Evolutionary conservation across 768 basidiomycete genomes (phyloP).

Genomic region (Auricularia sp.): DNA sequence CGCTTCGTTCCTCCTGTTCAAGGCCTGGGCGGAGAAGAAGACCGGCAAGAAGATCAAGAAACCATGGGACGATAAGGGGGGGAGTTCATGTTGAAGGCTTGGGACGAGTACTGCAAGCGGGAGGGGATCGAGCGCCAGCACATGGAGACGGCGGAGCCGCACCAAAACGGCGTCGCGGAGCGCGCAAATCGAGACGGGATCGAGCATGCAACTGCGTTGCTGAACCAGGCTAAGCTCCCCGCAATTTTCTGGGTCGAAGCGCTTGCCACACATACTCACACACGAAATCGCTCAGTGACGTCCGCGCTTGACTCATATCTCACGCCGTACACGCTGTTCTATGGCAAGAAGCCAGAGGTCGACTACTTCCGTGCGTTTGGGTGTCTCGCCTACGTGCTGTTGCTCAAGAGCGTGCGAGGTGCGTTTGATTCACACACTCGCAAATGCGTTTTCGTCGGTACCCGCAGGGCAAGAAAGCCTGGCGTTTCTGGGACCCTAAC

Average conservation of each 20-base stretch:
- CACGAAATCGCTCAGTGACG: not conserved
- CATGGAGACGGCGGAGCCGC: not conserved
- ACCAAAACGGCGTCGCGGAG: slow-evolving; percentile 4
- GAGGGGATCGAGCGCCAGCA: not conserved
- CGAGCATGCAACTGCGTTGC: not conserved
- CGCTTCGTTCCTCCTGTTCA: not conserved
- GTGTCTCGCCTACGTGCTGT: slow-evolving; percentile 12
- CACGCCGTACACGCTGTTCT: slow-evolving; percentile 18
- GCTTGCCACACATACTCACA: not conserved
- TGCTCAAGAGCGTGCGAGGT: slow-evolving; percentile 7
- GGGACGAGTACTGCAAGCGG: not conserved
- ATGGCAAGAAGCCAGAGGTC: slow-evolving; percentile 1
- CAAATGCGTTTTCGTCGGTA: slow-evolving; percentile 33
- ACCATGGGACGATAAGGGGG: slow-evolving; percentile 1
- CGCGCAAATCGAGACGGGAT: not conserved
- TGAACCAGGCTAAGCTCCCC: not conserved
- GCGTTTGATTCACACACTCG: slow-evolving; percentile 20
- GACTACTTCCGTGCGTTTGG: slow-evolving; percentile 17
- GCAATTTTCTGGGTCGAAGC: not conserved
- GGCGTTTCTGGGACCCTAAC: slow-evolving; percentile 26
- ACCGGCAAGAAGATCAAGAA: not conserved
- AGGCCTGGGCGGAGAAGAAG: not conserved
- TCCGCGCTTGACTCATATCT: not conserved
- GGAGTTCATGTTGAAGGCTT: not conserved
- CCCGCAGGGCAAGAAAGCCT: slow-evolving; percentile 19